phyloP scores from a whole-genome alignment of 2,329 filamentous ascomycete genomes.

The Penicillium polonicum region DNA sequence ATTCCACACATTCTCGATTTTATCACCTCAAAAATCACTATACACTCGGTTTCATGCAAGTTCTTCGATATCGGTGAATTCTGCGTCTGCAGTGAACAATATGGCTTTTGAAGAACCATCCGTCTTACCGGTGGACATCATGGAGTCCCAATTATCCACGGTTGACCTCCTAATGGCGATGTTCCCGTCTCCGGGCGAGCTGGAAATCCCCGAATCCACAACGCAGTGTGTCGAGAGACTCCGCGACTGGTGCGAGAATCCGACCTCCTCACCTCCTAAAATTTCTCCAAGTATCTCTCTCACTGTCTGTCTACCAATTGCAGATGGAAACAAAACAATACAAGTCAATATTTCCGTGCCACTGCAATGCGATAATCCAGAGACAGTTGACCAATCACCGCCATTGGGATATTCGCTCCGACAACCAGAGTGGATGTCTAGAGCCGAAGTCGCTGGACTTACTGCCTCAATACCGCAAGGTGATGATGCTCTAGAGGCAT shows the following conservation, averaged over 20 bases:
- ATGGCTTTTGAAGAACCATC: slow-evolving; percentile 16
- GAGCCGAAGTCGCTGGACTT: slow-evolving; percentile 45
- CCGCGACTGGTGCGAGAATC: slow-evolving; percentile 29
- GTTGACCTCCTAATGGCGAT: slow-evolving; percentile 56
- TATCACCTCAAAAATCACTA: not conserved
- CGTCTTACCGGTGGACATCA: slow-evolving; percentile 44
- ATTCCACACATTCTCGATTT: not conserved
- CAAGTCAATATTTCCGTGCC: slow-evolving; percentile 33
- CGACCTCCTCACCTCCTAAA: slow-evolving; percentile 7
- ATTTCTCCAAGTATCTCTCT: slow-evolving; percentile 27
- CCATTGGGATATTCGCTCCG: slow-evolving; percentile 39
- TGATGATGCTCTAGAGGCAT: slow-evolving; percentile 46
- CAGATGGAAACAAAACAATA: slow-evolving; percentile 24
- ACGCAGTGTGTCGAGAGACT: slow-evolving; percentile 27
- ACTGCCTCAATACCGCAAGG: slow-evolving; percentile 42
- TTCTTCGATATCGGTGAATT: not conserved
- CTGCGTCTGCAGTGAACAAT: not conserved
- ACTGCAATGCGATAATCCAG: slow-evolving; percentile 17
- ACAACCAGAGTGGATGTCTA: slow-evolving; percentile 55
- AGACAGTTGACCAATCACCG: slow-evolving; percentile 24
- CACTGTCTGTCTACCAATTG: slow-evolving; percentile 27
- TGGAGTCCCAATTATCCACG: slow-evolving; percentile 51
- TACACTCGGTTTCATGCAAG: not conserved
- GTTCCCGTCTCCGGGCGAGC: slow-evolving; percentile 46
- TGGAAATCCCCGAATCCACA: slow-evolving; percentile 44